Evolutionary conservation across 129 eudicot species (phyloP).

Genomic region (Erigeron canadensis): DNA sequence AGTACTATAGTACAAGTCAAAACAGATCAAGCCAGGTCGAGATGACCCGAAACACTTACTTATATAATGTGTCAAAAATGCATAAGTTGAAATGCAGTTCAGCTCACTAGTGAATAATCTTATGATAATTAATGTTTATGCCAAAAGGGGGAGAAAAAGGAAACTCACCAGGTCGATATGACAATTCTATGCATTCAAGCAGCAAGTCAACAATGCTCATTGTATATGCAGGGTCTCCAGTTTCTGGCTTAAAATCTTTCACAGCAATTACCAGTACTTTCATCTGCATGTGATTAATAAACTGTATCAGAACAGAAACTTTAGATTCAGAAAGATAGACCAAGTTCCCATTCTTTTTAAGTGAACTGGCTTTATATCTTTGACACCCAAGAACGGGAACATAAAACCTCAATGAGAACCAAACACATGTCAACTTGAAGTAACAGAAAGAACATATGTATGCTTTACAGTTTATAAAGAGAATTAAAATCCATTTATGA

Average conservation of each 20-base stretch:
- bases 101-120: conserved; percentile 1
- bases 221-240: conserved; percentile 89
- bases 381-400: no score
- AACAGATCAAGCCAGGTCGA: no score
- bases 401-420: not conserved
- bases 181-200: conserved; percentile 88
- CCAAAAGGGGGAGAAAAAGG: conserved; percentile 5
- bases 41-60: no score
- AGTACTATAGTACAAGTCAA: no score
- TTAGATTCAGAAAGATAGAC: not conserved
- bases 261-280: conserved; percentile 87
- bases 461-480: not conserved
- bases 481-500: conserved; percentile 4
- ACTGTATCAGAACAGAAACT: conserved; percentile 21
- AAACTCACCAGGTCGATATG: conserved; percentile 80
- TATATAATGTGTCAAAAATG: no score
- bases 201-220: conserved; percentile 96
- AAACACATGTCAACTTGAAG: conserved; percentile 7
- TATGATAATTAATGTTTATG: not conserved
- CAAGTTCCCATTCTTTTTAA: no score
- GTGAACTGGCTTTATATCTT: no score
- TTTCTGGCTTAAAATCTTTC: conserved; percentile 75
- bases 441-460: conserved; percentile 1
- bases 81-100: not conserved
- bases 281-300: conserved; percentile 46